These are phyloP conservation scores for Gossypium bickii DNA, from an alignment of 345 rosid species.

Conservation along the genomic window DNA sequence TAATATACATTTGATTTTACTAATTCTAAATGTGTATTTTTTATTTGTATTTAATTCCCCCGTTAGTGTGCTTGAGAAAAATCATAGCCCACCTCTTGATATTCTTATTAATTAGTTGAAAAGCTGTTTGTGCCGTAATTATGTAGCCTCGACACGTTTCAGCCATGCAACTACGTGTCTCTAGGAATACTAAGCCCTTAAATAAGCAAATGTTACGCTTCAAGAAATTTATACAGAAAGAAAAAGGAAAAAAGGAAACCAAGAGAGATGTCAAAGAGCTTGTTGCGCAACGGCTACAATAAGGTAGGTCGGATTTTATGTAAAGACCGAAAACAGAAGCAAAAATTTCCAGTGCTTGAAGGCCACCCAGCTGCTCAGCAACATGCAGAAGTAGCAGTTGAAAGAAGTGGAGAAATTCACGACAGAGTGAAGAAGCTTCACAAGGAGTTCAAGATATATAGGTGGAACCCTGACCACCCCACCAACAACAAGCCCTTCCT, in stretches of 20 bases:
- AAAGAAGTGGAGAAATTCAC: conserved; percentile 23
- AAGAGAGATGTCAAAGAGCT: conserved; percentile 29
- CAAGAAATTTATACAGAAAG: no score
- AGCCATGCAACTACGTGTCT: conserved; percentile 8
- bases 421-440: conserved; percentile 19
- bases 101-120: not conserved
- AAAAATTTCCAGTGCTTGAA: conserved; percentile 1
- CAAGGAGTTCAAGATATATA: conserved; percentile 62
- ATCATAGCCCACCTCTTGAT: no score
- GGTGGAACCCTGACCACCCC: conserved; percentile 59
- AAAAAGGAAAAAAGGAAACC: not conserved
- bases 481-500: conserved; percentile 46
- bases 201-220: not conserved
- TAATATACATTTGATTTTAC: no score
- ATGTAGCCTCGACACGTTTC: not conserved
- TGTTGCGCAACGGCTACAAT: not conserved
- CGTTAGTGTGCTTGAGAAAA: no score
- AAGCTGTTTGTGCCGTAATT: not conserved
- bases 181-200: not conserved
- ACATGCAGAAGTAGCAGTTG: conserved; percentile 41
- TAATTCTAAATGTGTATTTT: no score
- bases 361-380: conserved; percentile 18
- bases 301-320: not conserved
- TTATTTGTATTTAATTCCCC: no score
- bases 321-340: not conserved